These are phyloP conservation scores for Volvox reticuliferus DNA, from an alignment of 139 green algal genomes.

Conservation along the genomic window DNA sequence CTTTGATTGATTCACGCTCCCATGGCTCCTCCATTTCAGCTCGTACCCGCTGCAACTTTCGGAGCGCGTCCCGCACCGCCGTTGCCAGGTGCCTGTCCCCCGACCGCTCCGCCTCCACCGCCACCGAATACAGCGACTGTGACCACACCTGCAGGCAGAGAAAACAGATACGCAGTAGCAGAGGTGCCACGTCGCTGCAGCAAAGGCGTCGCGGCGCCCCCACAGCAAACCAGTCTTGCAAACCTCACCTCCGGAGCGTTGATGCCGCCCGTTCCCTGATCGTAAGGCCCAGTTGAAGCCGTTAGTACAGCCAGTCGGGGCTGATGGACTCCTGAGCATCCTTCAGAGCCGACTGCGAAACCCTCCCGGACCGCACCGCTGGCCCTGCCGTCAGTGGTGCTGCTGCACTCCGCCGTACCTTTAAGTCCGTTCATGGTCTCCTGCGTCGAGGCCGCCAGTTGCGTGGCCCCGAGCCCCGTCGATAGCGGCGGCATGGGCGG, in stretches of 20 bases:
- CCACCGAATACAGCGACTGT: constrained; percentile 12
- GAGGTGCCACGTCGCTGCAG: not conserved
- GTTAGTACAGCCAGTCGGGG: too few relatives aligned
- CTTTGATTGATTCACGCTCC: too few relatives aligned
- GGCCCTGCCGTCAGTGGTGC: too few relatives aligned
- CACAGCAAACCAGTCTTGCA: not conserved
- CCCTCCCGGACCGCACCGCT: too few relatives aligned
- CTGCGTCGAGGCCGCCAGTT: too few relatives aligned
- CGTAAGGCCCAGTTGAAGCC: too few relatives aligned
- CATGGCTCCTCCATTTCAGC: not conserved
- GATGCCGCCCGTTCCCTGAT: not conserved
- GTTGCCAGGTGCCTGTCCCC: constrained; percentile 3
- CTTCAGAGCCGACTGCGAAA: not conserved
- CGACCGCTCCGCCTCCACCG: constrained; percentile 4
- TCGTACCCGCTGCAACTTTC: constrained; percentile 11
- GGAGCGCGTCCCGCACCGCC: constrained; percentile 2
- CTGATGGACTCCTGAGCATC: not conserved
- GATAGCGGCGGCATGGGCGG: not conserved
- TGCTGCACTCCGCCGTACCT: too few relatives aligned
- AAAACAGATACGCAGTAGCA: not conserved
- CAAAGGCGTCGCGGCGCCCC: not conserved
- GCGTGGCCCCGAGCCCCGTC: too few relatives aligned
- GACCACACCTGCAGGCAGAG: constrained; percentile 2
- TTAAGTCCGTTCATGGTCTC: too few relatives aligned
- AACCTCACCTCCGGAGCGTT: not conserved